These are phyloP conservation scores for Alternaria solani DNA, from an alignment of 2,329 filamentous ascomycete genomes.

Conservation along the genomic window DNA sequence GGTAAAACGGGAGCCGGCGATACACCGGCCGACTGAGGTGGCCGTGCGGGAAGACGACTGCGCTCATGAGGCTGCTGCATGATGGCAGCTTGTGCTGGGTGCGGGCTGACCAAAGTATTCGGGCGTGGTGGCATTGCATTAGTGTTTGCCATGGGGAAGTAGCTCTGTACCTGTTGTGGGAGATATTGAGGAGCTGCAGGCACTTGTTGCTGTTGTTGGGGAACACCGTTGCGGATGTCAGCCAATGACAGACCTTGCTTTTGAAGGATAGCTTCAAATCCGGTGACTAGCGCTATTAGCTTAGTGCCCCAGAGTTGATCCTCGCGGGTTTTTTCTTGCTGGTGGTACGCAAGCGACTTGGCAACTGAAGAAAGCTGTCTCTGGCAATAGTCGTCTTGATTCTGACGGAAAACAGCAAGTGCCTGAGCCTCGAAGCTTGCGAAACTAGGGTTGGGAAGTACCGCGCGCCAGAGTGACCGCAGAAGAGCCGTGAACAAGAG, in stretches of 20 bases:
- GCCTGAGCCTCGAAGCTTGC: conserved; percentile 17
- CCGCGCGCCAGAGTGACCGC: conserved; percentile 52
- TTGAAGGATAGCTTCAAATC: conserved; percentile 1
- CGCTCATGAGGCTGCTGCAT: conserved; percentile 10
- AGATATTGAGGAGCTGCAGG: background rate
- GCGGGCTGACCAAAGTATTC: background rate
- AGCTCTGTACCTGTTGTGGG: background rate
- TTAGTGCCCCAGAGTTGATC: conserved; percentile 8
- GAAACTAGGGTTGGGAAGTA: background rate
- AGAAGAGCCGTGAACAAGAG: conserved; percentile 63
- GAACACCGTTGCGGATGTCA: background rate
- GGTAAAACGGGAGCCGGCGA: background rate
- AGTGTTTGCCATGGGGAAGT: background rate
- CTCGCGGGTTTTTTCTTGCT: conserved; percentile 11
- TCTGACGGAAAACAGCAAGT: conserved; percentile 11
- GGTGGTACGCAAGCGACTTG: background rate
- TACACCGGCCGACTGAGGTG: background rate
- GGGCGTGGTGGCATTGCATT: background rate
- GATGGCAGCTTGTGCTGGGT: conserved; percentile 12
- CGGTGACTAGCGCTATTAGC: conserved; percentile 10
- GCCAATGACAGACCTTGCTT: background rate
- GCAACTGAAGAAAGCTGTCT: background rate
- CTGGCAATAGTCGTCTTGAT: conserved; percentile 16
- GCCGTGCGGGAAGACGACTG: background rate
- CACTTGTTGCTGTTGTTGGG: conserved; percentile 7